phyloP scores from a whole-genome alignment of 129 eudicot species.

The Calendula officinalis region DNA sequence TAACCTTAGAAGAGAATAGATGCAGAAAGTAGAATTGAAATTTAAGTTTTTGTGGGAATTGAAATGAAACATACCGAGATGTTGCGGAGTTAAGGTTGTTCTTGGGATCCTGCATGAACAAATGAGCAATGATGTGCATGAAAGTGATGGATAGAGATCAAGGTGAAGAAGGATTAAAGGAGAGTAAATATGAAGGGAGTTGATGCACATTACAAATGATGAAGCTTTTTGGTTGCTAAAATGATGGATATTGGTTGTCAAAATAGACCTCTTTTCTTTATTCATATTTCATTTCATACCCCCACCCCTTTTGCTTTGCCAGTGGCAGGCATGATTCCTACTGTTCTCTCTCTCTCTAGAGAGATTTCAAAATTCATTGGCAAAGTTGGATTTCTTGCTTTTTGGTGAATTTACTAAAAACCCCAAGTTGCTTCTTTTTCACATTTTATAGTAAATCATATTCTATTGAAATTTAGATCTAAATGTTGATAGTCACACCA shows the following conservation, averaged over 20 bases:
- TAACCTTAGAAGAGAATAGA: conserved; percentile 6
- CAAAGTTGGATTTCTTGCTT: conserved; percentile 38
- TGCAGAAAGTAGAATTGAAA: conserved; percentile 8
- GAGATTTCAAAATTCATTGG: conserved; percentile 42
- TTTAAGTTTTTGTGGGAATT: background rate
- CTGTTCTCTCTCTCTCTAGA: background rate
- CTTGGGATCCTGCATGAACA: conserved; percentile 88
- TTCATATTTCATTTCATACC: conserved; percentile 27
- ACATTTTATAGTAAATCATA: background rate
- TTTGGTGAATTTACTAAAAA: conserved; percentile 25
- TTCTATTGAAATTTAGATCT: conserved; percentile 30
- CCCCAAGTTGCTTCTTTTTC: conserved; percentile 24
- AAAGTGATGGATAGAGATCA: conserved; percentile 13
- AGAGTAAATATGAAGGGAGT: conserved; percentile 32
- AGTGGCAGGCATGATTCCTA: conserved; percentile 57
- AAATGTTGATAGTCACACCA: conserved; percentile 26
- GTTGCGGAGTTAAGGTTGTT: conserved; percentile 38
- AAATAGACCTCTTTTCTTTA: conserved; percentile 35
- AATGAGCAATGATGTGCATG: conserved; percentile 45
- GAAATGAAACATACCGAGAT: conserved; percentile 35
- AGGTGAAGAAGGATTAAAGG: conserved; percentile 15
- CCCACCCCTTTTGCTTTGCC: conserved; percentile 62
- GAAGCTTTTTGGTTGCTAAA: conserved; percentile 33
- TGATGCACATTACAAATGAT: conserved; percentile 48
- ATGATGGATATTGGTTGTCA: conserved; percentile 44